phyloP scores from a whole-genome alignment of 2,329 filamentous ascomycete species.

The Curvularia sp. region DNA sequence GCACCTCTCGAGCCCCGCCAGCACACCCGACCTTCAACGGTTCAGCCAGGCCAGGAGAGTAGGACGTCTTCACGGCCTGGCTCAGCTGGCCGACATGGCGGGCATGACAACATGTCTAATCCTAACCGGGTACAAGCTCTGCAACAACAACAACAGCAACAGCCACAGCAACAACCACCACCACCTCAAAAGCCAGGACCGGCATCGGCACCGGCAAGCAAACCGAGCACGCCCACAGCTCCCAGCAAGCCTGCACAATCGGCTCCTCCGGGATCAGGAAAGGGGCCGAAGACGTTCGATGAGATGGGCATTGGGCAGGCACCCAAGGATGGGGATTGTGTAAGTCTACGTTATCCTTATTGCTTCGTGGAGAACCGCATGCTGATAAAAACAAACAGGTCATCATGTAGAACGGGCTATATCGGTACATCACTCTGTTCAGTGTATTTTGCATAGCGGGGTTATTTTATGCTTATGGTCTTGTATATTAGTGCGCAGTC shows the following conservation, averaged over 20 bases:
- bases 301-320: slow-evolving; percentile 93
- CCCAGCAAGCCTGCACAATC: slow-evolving; percentile 41
- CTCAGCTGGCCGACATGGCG: slow-evolving; percentile 41
- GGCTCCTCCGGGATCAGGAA: slow-evolving; percentile 57
- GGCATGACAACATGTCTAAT: slow-evolving; percentile 36
- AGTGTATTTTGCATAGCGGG: slow-evolving; percentile 30
- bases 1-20: slow-evolving; percentile 48
- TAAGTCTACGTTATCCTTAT: slow-evolving; percentile 56
- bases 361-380: not conserved
- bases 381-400: slow-evolving; percentile 30
- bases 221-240: slow-evolving; percentile 35
- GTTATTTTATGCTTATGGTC: slow-evolving; percentile 15
- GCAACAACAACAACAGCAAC: slow-evolving; percentile 32
- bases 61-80: slow-evolving; percentile 39
- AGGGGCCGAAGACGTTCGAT: slow-evolving; percentile 94
- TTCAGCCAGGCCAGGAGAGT: slow-evolving; percentile 46
- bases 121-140: slow-evolving; percentile 34
- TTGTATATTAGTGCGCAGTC: slow-evolving; percentile 20
- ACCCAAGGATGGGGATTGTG: slow-evolving; percentile 89
- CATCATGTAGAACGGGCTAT: slow-evolving; percentile 35
- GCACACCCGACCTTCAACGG: slow-evolving; percentile 46
- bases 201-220: slow-evolving; percentile 24
- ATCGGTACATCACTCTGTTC: slow-evolving; percentile 2
- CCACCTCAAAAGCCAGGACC: slow-evolving; percentile 28
- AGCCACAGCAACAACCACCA: slow-evolving; percentile 19